Percentiles rank a stretch among this genome's conserved stretches.
Evolutionary conservation across 2,329 filamentous ascomycete species (phyloP).

Genomic region (Cladorrhinum sp.): DNA sequence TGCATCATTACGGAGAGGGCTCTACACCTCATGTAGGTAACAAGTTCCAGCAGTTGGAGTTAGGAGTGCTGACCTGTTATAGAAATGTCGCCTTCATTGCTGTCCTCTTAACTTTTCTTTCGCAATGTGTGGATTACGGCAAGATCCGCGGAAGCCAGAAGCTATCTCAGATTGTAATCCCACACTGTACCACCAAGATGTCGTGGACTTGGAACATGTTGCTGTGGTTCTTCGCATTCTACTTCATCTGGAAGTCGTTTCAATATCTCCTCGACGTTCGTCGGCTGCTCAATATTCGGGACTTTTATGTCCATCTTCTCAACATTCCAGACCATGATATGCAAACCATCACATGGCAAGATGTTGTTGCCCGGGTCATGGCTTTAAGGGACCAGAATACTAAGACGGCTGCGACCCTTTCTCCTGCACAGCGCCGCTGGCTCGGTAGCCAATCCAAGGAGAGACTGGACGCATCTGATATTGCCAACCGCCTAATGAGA

Average conservation of each 20-base stretch:
- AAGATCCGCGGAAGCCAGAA: slow-evolving; percentile 65
- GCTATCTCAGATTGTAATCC: slow-evolving; percentile 56
- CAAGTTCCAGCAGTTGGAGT: background rate
- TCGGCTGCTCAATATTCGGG: slow-evolving; percentile 71
- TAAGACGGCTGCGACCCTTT: slow-evolving; percentile 64
- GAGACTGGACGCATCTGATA: slow-evolving; percentile 91
- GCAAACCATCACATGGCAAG: slow-evolving; percentile 92
- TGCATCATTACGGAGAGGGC: slow-evolving; percentile 73
- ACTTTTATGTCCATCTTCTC: slow-evolving; percentile 81
- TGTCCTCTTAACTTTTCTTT: slow-evolving; percentile 76
- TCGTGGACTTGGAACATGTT: slow-evolving; percentile 72
- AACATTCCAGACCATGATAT: slow-evolving; percentile 81
- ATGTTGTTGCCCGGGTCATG: slow-evolving; percentile 83
- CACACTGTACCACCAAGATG: slow-evolving; percentile 73
- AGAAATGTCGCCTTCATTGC: slow-evolving; percentile 82
- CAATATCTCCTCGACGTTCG: slow-evolving; percentile 71
- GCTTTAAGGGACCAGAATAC: slow-evolving; percentile 79
- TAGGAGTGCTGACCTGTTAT: slow-evolving; percentile 13
- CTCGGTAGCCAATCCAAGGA: slow-evolving; percentile 88
- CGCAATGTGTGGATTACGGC: slow-evolving; percentile 80
- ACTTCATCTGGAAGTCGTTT: slow-evolving; percentile 78
- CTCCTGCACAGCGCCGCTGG: slow-evolving; percentile 50
- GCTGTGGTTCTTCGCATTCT: slow-evolving; percentile 81
- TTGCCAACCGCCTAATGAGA: slow-evolving; percentile 94
- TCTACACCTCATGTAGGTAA: slow-evolving; percentile 68